Base-by-base conservation (phyloP, 495 filamentous ascomycete species). In the Aspergillus cavernicola region DNA sequence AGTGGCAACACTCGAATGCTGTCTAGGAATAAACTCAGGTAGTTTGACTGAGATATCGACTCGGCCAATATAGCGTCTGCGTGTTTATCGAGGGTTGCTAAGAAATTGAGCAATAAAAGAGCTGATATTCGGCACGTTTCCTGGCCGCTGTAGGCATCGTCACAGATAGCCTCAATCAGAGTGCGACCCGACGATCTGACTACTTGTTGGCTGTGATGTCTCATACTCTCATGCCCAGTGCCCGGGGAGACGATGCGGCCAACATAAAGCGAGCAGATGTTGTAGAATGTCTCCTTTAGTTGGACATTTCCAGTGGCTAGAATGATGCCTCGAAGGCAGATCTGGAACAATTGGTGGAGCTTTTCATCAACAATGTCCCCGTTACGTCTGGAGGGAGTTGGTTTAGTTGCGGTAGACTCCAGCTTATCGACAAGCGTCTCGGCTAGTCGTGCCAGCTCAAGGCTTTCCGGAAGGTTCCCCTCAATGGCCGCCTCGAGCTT, bases 101-200 rank as follows among this genome's bases (percentile, higher is more conserved):
- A 74, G 15, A 90, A 72, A 19, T 86, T 85, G 23, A 90, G 72
- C 19, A 97, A 72, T 23, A 96, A 78, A 29, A 96, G 75, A 28
- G 93, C 89, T 4, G 92, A 84, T 13, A 92, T 84, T 50, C 92
- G 85, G 62, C 89, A 93, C 19, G 77, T 78, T 18, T 86, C 81
- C 64, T 92, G 86, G 15, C 90, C 90, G 53, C 83, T 83, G 66
- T 91, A 90, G 46, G 90, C 93, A 75, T 99, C 93, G 66, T 97
- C 92, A 64, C 90, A 97, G 52, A 96, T 78, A 12, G 88, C 82
- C 62, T 93, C 89, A 42, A 97, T 78, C 7, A 96, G 74, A 49
- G 83, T 79, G 55, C 89, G 85, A 46, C 93, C 91, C 29, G 86
- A 80, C 15, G 81, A 69, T 57, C 87, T 90, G 59, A 97, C 80